phyloP scores from a whole-genome alignment of 495 filamentous ascomycete genomes.

The Aspergillus funiculosus region DNA sequence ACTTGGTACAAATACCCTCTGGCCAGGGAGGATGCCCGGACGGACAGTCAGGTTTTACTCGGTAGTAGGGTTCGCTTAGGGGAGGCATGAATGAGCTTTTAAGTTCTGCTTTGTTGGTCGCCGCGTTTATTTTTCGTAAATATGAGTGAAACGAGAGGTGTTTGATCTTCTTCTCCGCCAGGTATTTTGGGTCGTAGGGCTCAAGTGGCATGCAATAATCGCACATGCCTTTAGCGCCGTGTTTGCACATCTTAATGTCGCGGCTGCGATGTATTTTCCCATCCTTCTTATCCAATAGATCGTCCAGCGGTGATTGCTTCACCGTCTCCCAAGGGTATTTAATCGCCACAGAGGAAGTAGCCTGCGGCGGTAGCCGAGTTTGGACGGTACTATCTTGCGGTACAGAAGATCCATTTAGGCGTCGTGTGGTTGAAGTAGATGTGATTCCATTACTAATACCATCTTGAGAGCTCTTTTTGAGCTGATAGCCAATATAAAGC shows the following conservation, averaged over 20 bases:
- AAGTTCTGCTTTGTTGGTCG: slow-evolving; percentile 91
- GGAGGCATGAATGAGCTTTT: slow-evolving; percentile 93
- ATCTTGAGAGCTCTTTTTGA: slow-evolving; percentile 47
- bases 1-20: slow-evolving; percentile 98
- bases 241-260: slow-evolving; percentile 87
- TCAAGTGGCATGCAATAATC: slow-evolving; percentile 99
- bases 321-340: slow-evolving; percentile 94
- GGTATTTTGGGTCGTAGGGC: slow-evolving; percentile 80
- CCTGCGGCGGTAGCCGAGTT: slow-evolving; percentile 51
- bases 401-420: slow-evolving; percentile 74
- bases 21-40: slow-evolving; percentile 91
- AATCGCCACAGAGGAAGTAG: slow-evolving; percentile 54
- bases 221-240: slow-evolving; percentile 96
- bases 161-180: slow-evolving; percentile 96
- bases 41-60: slow-evolving; percentile 82
- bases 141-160: slow-evolving; percentile 95
- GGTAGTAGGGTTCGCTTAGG: slow-evolving; percentile 86
- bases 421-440: slow-evolving; percentile 28
- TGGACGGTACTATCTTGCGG: slow-evolving; percentile 61
- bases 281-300: slow-evolving; percentile 79
- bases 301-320: slow-evolving; percentile 77
- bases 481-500: slow-evolving; percentile 75
- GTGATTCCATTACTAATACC: slow-evolving; percentile 35
- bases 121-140: slow-evolving; percentile 86
- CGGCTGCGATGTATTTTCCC: slow-evolving; percentile 79